These are phyloP conservation scores for Tothia fuscella DNA, from an alignment of 2,329 filamentous ascomycete species.

Conservation along the genomic window DNA sequence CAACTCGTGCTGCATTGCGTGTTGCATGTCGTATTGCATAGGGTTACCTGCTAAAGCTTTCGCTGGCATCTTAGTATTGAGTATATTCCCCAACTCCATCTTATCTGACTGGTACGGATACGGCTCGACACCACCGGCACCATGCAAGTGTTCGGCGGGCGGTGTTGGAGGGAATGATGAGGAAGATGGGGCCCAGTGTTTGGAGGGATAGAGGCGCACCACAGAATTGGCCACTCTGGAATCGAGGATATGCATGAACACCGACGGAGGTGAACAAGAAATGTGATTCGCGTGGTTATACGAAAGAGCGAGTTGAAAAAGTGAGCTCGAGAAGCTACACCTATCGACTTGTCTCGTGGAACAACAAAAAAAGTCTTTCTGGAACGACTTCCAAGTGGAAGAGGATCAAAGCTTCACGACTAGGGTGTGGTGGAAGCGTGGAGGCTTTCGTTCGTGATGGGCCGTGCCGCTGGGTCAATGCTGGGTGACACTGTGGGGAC, in stretches of 20 bases:
- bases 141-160: slow-evolving; percentile 7
- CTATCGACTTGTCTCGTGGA: no score
- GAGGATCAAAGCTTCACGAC: slow-evolving; percentile 7
- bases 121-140: slow-evolving; percentile 6
- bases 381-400: slow-evolving; percentile 4
- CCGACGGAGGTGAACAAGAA: slow-evolving; percentile 5
- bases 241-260: slow-evolving; percentile 11
- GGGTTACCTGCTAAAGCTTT: slow-evolving; percentile 24
- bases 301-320: no score
- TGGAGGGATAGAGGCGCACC: slow-evolving; percentile 11
- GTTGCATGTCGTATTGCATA: slow-evolving; percentile 27
- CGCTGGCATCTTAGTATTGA: slow-evolving; percentile 30
- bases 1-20: slow-evolving; percentile 26
- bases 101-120: slow-evolving; percentile 1
- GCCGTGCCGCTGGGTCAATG: slow-evolving; percentile 11
- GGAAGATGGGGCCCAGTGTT: slow-evolving; percentile 9
- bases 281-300: no score
- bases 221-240: slow-evolving; percentile 9
- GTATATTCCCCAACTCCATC: slow-evolving; percentile 30
- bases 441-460: slow-evolving; percentile 4
- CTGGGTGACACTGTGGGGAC: no score
- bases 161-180: slow-evolving; percentile 11
- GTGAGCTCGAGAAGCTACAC: no score
- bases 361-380: no score
- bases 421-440: slow-evolving; percentile 4